Base-by-base conservation (phyloP, 2,329 filamentous ascomycete species). In the Alternaria alternata region DNA sequence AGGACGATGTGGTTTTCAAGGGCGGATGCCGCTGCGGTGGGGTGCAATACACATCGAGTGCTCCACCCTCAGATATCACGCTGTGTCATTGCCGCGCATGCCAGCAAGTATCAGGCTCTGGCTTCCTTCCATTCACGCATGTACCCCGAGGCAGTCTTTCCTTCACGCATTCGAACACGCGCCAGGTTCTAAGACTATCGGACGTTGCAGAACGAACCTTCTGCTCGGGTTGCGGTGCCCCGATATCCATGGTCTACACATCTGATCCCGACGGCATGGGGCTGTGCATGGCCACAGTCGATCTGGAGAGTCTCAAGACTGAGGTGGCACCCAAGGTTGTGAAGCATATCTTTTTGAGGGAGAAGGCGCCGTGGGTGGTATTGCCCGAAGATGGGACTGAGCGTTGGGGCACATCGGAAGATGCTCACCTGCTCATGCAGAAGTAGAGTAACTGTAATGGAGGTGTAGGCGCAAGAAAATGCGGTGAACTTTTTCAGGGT, bases 31-130 rank as follows among this genome's bases (percentile, higher is more conserved):
- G 76, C 44, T 85, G 83, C 59, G 74, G 76, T 12, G 69, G 75
- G 47, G 75, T 85, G 32, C 73, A 71, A 39, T 85, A 82, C 71
- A 78, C 71, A 1, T 76, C 75, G 52, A 77, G 75, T 14, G 62
- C 61, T 1, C 65, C 74, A 1, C 81, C 82, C 1, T 69, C 64
- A 12, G 60, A 69, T 24, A 68, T 83, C 28, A 75, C 73, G 18
- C 70, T 80, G 56, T 86, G 83, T 69, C 78, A 85, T 67, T 86
- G 84, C 65, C 72, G 69, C n/a, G 79, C 79, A 41, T 86, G 84
- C 62, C 82, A 83, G 57, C 81, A 81, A 65, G 61, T 83, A 39
- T 81, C 82, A 2, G 83, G 83, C 12, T 80, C 78, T 4, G 78
- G 79, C 1, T 85, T 78, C 58, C 72, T 84, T 36, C 75, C 79